Base-by-base conservation (phyloP, 2,329 filamentous ascomycete genomes). In the Nemania sp. region DNA sequence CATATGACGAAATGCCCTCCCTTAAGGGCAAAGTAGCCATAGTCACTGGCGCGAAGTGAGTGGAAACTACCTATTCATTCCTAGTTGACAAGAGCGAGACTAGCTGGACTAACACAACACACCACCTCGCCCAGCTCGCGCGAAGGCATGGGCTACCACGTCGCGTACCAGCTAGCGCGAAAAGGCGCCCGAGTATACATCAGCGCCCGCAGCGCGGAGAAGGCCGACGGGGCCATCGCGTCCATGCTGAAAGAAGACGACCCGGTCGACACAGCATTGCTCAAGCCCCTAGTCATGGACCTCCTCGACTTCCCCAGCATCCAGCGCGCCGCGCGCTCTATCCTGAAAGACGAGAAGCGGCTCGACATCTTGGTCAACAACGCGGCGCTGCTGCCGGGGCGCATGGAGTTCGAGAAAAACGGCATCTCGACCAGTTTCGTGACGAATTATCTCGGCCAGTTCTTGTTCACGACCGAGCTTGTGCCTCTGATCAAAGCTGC, bases 331-430 rank as follows among this genome's bases (percentile, higher is more conserved):
- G 45, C 33, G 22, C 33, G 24, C 15, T 15, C 6, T 2, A 30
- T 48, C n/a, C 12, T 40, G 7, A 14, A 28, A 6, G 20, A 12
- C 23, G 45, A 40, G 33, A 6, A 31, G 8, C 36, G 24, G 14
- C 34, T 48, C n/a, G 45, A 48, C 24, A 39, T 48, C 20, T 15
- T 48, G 34, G 45, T 48, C 3, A 24, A 48, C 17, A 48, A 48
- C 24, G 45, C 45, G 5, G 45, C 45, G 6, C 31, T 40, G n/a
- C 34, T 37, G 15, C 31, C 24, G 17, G 33, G 43, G 20, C 28
- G 22, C 15, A 11, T 46, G 3, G 7, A 19, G 3, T 23, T 48
- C 8, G 24, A 39, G 6, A 12, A 33, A 3, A 19, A 48, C 26
- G 45, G 45, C 17, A 3, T 48, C 5, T 48, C 45, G 7, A 26